Conservation (phyloP, 2,329 filamentous ascomycete genomes). For the Fusarium marasasianum region DNA sequence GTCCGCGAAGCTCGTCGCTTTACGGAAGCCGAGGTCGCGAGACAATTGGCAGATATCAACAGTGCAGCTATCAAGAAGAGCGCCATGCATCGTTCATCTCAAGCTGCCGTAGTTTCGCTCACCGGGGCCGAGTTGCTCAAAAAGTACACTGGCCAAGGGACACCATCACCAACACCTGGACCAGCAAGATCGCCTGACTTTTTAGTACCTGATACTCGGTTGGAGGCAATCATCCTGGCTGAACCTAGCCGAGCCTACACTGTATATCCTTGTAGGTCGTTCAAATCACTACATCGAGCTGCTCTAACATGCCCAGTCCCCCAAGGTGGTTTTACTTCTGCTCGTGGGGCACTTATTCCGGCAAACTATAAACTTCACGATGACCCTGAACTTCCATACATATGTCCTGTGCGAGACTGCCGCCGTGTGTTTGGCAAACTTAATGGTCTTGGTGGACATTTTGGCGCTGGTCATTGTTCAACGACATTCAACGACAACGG, state of each 20-base stretch:
- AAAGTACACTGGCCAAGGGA: slow-evolving; percentile 14
- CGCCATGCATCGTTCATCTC: slow-evolving; percentile 3
- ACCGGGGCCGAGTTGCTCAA: slow-evolving; percentile 24
- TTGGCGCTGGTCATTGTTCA: slow-evolving; percentile 37
- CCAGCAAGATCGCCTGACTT: background rate
- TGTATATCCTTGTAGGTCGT: slow-evolving; percentile 24
- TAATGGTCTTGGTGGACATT: slow-evolving; percentile 40
- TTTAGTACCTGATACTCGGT: background rate
- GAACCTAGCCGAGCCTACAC: slow-evolving; percentile 27
- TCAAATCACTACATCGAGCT: background rate
- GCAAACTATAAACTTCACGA: slow-evolving; percentile 43
- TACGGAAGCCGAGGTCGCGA: slow-evolving; percentile 33
- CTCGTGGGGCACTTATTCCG: slow-evolving; percentile 48
- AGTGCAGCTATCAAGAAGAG: slow-evolving; percentile 5
- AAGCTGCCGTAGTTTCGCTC: slow-evolving; percentile 8
- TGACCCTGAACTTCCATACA: slow-evolving; percentile 38
- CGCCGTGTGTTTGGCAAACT: slow-evolving; percentile 42
- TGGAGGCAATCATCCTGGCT: slow-evolving; percentile 26
- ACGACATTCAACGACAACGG: slow-evolving; percentile 52
- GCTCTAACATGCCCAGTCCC: slow-evolving; percentile 25
- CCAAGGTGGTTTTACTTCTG: background rate
- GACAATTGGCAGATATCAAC: slow-evolving; percentile 12
- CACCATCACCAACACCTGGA: background rate
- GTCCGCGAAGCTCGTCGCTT: slow-evolving; percentile 9
- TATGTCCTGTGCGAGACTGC: slow-evolving; percentile 53